Conservation (phyloP, 495 filamentous ascomycete genomes). For the Penicillium canescens region DNA sequence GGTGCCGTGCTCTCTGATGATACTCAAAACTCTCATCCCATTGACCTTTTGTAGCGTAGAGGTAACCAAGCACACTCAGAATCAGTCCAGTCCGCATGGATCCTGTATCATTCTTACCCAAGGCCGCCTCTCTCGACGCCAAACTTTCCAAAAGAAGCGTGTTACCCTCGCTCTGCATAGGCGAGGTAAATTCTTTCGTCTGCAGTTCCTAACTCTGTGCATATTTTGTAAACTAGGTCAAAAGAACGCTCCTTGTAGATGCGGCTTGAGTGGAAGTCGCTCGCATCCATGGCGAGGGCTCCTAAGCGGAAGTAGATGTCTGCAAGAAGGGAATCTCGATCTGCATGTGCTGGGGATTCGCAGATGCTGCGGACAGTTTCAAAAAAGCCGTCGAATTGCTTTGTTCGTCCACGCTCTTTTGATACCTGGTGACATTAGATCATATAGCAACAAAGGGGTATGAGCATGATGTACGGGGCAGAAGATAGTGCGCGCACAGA, state of each 20-base stretch:
- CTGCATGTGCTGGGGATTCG: constrained; percentile 4
- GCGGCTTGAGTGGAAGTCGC: constrained; percentile 7
- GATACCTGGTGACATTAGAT: constrained; percentile 7
- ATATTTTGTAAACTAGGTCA: constrained; percentile 7
- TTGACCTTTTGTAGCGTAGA: constrained; percentile 11
- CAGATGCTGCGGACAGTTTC: constrained; percentile 12
- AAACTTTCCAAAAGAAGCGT: constrained; percentile 12
- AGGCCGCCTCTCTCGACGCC: constrained; percentile 8
- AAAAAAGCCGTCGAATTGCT: constrained; percentile 17
- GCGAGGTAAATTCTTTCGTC: constrained; percentile 17
- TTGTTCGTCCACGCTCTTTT: constrained; percentile 18
- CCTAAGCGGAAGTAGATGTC: constrained; percentile 19
- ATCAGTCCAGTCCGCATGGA: constrained; percentile 29
- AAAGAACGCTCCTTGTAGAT: constrained; percentile 14
- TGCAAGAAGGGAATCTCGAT: constrained; percentile 21
- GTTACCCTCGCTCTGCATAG: constrained; percentile 11
- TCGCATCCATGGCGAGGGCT: constrained; percentile 14
- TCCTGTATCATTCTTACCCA: constrained; percentile 18
- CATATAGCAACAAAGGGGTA: background rate
- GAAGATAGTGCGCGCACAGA: constrained; percentile 41
- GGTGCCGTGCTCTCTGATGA: constrained; percentile 19
- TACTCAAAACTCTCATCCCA: constrained; percentile 25
- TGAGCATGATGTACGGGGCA: constrained; percentile 28
- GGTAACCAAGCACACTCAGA: constrained; percentile 32
- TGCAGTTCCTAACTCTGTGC: constrained; percentile 3